Evolutionary conservation across 2,329 filamentous ascomycete species (phyloP), one percentile per base, ranked within the genome.

Genomic region (Cordyceps farinosa): DNA sequence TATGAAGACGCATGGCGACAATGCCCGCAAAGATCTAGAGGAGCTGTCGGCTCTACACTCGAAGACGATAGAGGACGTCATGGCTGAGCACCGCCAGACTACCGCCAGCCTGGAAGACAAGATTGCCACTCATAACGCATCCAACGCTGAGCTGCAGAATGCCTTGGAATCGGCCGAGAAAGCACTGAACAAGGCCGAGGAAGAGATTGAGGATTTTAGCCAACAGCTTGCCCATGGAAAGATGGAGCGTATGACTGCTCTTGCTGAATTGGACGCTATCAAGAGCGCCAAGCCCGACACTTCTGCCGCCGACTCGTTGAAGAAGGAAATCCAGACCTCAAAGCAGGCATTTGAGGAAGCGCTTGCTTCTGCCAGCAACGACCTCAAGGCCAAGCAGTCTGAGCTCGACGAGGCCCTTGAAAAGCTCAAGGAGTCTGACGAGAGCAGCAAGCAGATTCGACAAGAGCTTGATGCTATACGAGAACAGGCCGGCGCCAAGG

Each of bases 231-330:
- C 82, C 2, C 77, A 82, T 55, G 83, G 84, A 67, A 87, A 87
- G 77, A 85, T 86, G 77, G 82, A 82, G 62, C 84, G 84, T 65
- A 82, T 84, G 65, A 82, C 81, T 63, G 80, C 84, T 10, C 79
- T 84, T 72, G 85, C 85, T 27, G 85, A 87, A 57, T 78, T 88
- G 17, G 86, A 89, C 65, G 84, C 84, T 8, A 74, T 78, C 51
- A 82, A 79, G 75, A 86, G 78, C 69, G 79, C 78, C 68, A 86
- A 82, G 72, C 77, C 82, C 7, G 84, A 87, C 70, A 85, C 80
- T 2, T 77, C 80, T 0, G 85, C 80, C 70, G 73, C 77, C 2
- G 84, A 88, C 68, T 77, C 76, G 2, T 75, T 87, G 40, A 80
- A 78, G 65, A 73, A 76, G 36, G 78, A 87, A 68, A 73, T 88